Conservation (phyloP, 768 basidiomycete species). For the Dentipellis sp. region DNA sequence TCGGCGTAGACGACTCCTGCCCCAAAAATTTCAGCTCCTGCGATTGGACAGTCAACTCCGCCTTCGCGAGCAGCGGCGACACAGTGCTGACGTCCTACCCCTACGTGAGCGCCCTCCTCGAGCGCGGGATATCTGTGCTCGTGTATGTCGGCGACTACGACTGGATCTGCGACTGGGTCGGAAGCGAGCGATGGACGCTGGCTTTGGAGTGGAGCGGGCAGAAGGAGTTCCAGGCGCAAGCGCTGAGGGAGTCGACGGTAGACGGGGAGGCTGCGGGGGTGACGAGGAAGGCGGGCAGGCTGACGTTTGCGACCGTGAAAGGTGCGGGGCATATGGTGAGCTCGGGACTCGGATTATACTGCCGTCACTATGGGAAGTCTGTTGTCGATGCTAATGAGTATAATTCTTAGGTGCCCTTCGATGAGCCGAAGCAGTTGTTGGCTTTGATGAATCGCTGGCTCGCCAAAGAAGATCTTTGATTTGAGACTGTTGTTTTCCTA, state of each 20-base stretch:
- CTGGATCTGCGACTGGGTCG: conserved; percentile 54
- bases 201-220: conserved; percentile 52
- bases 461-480: no score
- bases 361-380: no score
- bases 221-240: conserved; percentile 32
- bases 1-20: conserved; percentile 56
- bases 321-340: conserved; percentile 68
- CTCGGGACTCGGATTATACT: no score
- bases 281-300: conserved; percentile 40
- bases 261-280: conserved; percentile 42
- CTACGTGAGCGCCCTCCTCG: conserved; percentile 46
- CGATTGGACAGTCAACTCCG: conserved; percentile 31
- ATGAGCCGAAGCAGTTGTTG: no score
- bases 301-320: conserved; percentile 55
- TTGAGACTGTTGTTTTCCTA: no score
- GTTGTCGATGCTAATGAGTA: no score
- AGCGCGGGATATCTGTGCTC: conserved; percentile 42
- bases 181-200: conserved; percentile 54
- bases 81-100: conserved; percentile 18
- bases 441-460: no score
- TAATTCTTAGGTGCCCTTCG: no score
- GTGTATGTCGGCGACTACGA: conserved; percentile 49
- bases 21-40: conserved; percentile 32
- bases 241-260: conserved; percentile 46
- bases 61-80: conserved; percentile 42